phyloP scores from a whole-genome alignment of 2,329 filamentous ascomycete species.

The Esteya vermicola region DNA sequence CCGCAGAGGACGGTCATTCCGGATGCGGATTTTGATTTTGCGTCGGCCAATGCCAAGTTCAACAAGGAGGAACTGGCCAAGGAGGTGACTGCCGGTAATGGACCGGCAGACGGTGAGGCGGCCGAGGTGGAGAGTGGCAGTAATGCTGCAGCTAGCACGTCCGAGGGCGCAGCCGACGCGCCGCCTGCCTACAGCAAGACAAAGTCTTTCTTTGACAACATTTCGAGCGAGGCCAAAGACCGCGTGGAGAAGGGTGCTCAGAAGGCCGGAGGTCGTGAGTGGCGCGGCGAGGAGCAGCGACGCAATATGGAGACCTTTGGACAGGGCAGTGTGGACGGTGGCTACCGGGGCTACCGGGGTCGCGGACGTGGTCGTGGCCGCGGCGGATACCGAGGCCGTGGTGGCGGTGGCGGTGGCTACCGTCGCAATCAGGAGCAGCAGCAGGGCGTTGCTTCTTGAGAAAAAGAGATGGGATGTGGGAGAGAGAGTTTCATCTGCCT shows the following conservation, averaged over 20 bases:
- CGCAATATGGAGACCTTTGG: conserved; percentile 98
- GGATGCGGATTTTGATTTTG: conserved; percentile 84
- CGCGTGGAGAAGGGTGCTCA: conserved; percentile 57
- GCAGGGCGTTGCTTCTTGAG: conserved; percentile 2
- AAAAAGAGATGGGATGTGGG: neutral
- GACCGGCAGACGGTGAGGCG: conserved; percentile 11
- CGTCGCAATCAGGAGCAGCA: conserved; percentile 8
- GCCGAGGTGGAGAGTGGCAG: conserved; percentile 13
- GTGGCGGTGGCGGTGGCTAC: conserved; percentile 10
- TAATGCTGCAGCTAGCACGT: too few species aligned
- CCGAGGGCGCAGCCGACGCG: conserved; percentile 4
- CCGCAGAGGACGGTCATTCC: conserved; percentile 74
- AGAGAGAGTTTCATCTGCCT: too few species aligned
- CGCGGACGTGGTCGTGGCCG: conserved; percentile 61
- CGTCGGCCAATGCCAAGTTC: conserved; percentile 72
- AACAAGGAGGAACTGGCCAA: conserved; percentile 78
- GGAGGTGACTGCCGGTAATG: conserved; percentile 62
- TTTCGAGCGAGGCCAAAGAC: conserved; percentile 86
- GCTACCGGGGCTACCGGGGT: conserved; percentile 62
- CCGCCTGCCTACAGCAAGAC: conserved; percentile 67
- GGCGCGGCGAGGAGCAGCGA: conserved; percentile 83
- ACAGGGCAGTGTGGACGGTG: conserved; percentile 82
- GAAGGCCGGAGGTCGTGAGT: conserved; percentile 67
- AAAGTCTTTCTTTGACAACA: conserved; percentile 94
- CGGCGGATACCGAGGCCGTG: conserved; percentile 25